A percentile compares a stretch with the other conserved stretches of the same genome.
Evolutionary conservation across 345 rosid genomes (phyloP).

Genomic region (Eucalyptus decipiens): DNA sequence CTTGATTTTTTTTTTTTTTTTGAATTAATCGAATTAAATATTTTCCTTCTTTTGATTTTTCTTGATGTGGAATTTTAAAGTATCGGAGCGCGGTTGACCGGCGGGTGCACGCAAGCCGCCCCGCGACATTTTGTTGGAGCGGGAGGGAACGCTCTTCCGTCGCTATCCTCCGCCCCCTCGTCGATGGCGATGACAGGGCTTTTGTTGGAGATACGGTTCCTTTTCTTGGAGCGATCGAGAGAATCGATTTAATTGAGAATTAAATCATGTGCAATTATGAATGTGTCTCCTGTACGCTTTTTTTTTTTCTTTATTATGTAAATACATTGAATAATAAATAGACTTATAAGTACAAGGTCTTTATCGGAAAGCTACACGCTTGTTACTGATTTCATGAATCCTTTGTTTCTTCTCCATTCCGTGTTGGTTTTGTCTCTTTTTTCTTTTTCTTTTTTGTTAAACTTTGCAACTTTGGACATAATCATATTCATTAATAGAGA

Average conservation of each 20-base stretch:
- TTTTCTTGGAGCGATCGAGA: neutral
- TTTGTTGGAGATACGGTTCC: neutral
- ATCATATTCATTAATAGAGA: neutral
- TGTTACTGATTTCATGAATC: neutral
- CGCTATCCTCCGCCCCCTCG: neutral
- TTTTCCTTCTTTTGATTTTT: neutral
- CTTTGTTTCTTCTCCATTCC: neutral
- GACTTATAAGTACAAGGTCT: too few species aligned
- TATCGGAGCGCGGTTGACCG: neutral
- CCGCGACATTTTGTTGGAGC: neutral
- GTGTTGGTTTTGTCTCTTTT: rapidly evolving
- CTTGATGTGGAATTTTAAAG: neutral
- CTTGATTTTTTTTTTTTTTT: rapidly evolving
- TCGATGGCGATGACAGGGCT: neutral
- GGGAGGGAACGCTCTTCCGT: neutral
- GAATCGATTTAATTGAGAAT: too few species aligned
- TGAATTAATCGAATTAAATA: neutral
- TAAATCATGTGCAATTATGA: too few species aligned
- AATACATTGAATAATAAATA: rapidly evolving
- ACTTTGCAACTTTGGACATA: neutral
- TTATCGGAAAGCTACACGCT: rapidly evolving
- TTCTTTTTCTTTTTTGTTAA: neutral
- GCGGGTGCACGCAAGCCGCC: neutral
- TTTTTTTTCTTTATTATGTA: rapidly evolving
- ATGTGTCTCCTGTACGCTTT: too few species aligned